These are phyloP conservation scores for Turnera subulata DNA, from an alignment of 345 rosid species.

Conservation along the genomic window DNA sequence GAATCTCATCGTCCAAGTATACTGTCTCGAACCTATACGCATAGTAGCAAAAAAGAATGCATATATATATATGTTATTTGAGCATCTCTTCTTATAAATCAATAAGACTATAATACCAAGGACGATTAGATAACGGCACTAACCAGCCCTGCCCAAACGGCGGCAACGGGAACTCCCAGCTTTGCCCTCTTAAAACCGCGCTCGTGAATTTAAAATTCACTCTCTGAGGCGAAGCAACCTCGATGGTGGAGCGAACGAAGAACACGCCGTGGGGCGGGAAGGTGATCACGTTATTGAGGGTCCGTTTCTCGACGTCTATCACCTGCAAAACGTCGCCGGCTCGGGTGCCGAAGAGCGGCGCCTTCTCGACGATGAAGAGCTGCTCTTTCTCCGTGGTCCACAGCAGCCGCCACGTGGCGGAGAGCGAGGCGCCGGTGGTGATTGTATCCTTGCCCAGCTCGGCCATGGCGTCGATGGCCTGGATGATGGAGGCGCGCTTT, in stretches of 20 bases:
- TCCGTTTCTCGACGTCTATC: conserved; percentile 57
- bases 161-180: conserved; percentile 83
- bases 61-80: too few species aligned
- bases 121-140: conserved; percentile 26
- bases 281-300: conserved; percentile 75
- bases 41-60: neutral
- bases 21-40: conserved; percentile 55
- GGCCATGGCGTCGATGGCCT: conserved; percentile 64
- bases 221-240: conserved; percentile 70
- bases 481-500: conserved; percentile 51
- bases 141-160: conserved; percentile 95
- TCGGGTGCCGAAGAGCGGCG: conserved; percentile 60
- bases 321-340: conserved; percentile 91
- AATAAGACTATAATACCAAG: too few species aligned
- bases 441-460: conserved; percentile 42
- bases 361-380: conserved; percentile 82
- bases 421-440: conserved; percentile 62
- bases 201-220: conserved; percentile 81
- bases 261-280: conserved; percentile 91
- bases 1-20: conserved; percentile 60
- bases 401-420: conserved; percentile 80
- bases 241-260: conserved; percentile 72
- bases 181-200: conserved; percentile 66
- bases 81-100: too few species aligned
- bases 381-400: conserved; percentile 99